Percentiles rank a stretch among this genome's conserved stretches.
These are phyloP conservation scores for Avicennia marina DNA, from an alignment of 257 asterid genomes.

Conservation along the genomic window DNA sequence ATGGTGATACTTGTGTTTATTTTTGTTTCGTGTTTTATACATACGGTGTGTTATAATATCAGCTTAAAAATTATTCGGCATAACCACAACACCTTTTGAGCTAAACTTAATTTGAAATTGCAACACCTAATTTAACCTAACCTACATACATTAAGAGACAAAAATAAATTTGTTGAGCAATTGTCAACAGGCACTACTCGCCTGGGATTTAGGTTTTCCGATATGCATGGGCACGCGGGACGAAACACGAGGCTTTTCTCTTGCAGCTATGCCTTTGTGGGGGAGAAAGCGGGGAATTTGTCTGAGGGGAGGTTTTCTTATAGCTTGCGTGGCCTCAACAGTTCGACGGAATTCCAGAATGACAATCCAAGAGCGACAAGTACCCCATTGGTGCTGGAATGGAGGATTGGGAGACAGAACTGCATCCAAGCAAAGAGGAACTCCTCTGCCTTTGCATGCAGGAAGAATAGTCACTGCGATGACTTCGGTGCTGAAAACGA, in stretches of 20 bases:
- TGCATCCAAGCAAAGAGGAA: neutral
- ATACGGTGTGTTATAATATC: too few species aligned
- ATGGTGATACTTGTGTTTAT: too few species aligned
- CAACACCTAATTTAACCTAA: too few species aligned
- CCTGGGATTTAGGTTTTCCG: neutral
- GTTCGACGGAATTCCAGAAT: neutral
- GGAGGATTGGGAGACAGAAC: constrained; percentile 9
- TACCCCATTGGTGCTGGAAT: constrained; percentile 14
- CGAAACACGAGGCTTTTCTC: neutral
- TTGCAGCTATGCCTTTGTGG: constrained; percentile 10
- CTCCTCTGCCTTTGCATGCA: constrained; percentile 7
- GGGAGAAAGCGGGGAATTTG: neutral
- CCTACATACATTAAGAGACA: too few species aligned
- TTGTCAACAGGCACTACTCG: neutral
- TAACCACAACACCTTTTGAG: too few species aligned
- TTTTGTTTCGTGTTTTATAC: too few species aligned
- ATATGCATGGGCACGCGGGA: neutral
- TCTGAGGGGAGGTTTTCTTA: neutral
- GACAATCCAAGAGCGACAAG: neutral
- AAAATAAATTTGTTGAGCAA: neutral
- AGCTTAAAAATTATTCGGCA: too few species aligned
- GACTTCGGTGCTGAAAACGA: constrained; percentile 5
- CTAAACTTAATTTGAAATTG: too few species aligned
- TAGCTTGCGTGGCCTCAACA: neutral
- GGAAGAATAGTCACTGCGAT: neutral